Evolutionary conservation across 2,329 filamentous ascomycete species (phyloP).

Genomic region (Ophiostoma quercus): DNA sequence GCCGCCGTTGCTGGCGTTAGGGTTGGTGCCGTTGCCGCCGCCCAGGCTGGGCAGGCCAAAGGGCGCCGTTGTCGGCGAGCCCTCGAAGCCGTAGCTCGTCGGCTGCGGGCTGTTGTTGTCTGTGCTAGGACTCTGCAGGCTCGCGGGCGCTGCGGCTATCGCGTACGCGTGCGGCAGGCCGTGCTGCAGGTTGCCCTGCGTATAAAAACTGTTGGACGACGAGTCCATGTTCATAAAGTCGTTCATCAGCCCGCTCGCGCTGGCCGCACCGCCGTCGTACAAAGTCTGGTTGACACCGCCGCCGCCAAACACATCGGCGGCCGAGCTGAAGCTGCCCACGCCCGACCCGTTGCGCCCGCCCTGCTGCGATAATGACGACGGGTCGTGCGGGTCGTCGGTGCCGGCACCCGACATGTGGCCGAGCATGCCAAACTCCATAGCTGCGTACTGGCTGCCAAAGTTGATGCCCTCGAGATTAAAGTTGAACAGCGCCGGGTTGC

Average conservation of each 20-base stretch:
- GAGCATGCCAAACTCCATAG: constrained; percentile 91
- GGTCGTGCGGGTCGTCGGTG: constrained; percentile 69
- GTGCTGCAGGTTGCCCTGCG: constrained; percentile 56
- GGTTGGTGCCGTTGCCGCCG: constrained; percentile 16
- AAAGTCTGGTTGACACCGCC: constrained; percentile 44
- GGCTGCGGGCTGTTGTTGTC: constrained; percentile 59
- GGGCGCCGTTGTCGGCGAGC: constrained; percentile 45
- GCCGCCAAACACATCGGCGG: constrained; percentile 46
- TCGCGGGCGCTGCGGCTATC: constrained; percentile 58
- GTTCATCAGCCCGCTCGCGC: constrained; percentile 40
- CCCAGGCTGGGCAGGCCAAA: constrained; percentile 28
- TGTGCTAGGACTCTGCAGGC: constrained; percentile 59
- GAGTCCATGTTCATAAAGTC: constrained; percentile 52
- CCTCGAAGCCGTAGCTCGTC: constrained; percentile 50
- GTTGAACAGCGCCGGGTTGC: constrained; percentile 88
- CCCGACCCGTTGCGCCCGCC: constrained; percentile 31
- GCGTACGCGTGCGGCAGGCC: constrained; percentile 61
- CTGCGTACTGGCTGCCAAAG: constrained; percentile 94
- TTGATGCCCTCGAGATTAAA: constrained; percentile 92
- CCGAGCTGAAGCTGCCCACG: constrained; percentile 39
- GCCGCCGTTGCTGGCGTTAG: constrained; percentile 16
- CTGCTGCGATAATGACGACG: constrained; percentile 46
- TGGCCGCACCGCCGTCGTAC: constrained; percentile 40
- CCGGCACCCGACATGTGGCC: constrained; percentile 93
- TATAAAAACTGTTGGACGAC: constrained; percentile 42